phyloP scores from a whole-genome alignment of 371 early-diverging fungal species.

The Mortierella sp. region DNA sequence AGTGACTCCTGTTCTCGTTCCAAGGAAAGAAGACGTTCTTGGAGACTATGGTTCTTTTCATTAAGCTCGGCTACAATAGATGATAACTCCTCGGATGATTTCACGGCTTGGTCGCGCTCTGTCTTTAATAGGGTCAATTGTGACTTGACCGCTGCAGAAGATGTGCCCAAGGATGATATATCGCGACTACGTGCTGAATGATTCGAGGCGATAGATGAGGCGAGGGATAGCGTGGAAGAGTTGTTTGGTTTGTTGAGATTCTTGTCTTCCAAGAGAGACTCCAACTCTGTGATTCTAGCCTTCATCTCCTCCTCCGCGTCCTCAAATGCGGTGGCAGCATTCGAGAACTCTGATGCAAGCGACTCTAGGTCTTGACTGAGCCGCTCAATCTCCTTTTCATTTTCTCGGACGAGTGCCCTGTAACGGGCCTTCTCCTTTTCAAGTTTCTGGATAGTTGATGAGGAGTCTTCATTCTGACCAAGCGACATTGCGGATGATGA shows the following conservation, averaged over 20 bases:
- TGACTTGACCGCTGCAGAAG: slow-evolving; percentile 4
- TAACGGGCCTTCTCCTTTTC: slow-evolving; percentile 48
- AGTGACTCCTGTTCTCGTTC: slow-evolving; percentile 59
- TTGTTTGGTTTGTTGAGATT: slow-evolving; percentile 24
- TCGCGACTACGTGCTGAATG: slow-evolving; percentile 44
- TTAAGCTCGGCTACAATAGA: slow-evolving; percentile 41
- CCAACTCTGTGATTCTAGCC: slow-evolving; percentile 47
- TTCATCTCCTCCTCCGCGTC: slow-evolving; percentile 56
- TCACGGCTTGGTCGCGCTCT: slow-evolving; percentile 48
- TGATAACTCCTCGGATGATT: slow-evolving; percentile 51
- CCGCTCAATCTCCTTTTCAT: slow-evolving; percentile 39
- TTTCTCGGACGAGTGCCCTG: slow-evolving; percentile 40
- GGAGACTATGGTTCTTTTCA: slow-evolving; percentile 54
- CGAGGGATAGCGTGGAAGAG: slow-evolving; percentile 25
- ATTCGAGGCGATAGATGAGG: slow-evolving; percentile 49
- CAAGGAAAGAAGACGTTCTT: slow-evolving; percentile 49
- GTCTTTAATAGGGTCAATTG: slow-evolving; percentile 44
- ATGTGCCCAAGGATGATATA: background rate
- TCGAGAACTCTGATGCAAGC: slow-evolving; percentile 41
- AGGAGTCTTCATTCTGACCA: slow-evolving; percentile 17
- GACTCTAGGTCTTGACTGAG: slow-evolving; percentile 50
- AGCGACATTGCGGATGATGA: slow-evolving; percentile 17
- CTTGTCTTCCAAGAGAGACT: slow-evolving; percentile 28
- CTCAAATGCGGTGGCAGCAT: slow-evolving; percentile 42
- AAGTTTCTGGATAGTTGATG: slow-evolving; percentile 23